Conservation (phyloP, 1,139 yeast genomes). For the Magnusiomyces starmeri region DNA sequence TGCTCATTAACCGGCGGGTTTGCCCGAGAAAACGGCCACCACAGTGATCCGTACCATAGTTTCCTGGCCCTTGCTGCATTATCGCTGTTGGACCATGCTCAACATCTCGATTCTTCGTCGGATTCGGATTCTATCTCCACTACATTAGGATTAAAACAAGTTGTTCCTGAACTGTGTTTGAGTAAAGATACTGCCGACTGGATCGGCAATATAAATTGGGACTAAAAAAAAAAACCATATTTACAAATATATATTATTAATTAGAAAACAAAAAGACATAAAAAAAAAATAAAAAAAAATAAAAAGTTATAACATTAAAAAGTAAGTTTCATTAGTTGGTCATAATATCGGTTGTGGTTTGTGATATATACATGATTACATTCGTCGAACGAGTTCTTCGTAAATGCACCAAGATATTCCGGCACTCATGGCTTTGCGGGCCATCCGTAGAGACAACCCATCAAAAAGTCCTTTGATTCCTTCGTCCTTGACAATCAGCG, state of each 20-base stretch:
- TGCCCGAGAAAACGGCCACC: constrained; percentile 52
- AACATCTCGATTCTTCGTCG: not conserved
- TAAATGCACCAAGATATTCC: constrained; percentile 97
- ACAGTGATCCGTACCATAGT: constrained; percentile 47
- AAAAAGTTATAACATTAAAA: not conserved
- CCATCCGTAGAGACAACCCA: constrained; percentile 73
- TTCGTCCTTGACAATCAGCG: constrained; percentile 46
- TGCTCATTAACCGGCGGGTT: constrained; percentile 71
- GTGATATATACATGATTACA: constrained; percentile 4
- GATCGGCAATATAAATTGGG: not conserved
- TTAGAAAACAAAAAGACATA: not conserved
- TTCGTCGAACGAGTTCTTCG: constrained; percentile 58
- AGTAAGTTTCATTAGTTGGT: not conserved
- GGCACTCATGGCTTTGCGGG: constrained; percentile 83
- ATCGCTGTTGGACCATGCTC: constrained; percentile 21
- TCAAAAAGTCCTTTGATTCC: constrained; percentile 61
- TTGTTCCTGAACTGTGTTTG: constrained; percentile 1
- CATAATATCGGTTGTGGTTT: not conserved
- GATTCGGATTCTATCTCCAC: no score
- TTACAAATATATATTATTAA: not conserved
- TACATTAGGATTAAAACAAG: not conserved
- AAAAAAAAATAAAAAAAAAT: not conserved
- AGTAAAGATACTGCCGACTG: not conserved
- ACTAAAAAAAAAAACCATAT: no score
- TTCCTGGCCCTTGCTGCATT: constrained; percentile 36